These are phyloP conservation scores for Syzygium malaccense DNA, from an alignment of 441 rosid species.

Conservation along the genomic window DNA sequence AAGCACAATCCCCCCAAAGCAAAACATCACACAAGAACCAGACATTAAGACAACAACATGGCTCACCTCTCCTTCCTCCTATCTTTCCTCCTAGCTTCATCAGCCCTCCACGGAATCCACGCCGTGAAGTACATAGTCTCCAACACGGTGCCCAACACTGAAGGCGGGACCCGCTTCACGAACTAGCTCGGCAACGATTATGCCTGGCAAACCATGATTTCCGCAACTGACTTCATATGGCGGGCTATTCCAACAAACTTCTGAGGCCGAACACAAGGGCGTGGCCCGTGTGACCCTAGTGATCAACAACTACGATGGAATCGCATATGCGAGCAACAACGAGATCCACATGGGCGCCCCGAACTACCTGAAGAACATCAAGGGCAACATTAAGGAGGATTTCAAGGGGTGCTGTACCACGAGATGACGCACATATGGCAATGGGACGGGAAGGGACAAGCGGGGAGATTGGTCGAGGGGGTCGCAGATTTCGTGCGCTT, in stretches of 20 bases:
- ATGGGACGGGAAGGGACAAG: slow-evolving; percentile 9
- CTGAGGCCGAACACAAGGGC: neutral
- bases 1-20: neutral
- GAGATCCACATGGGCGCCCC: slow-evolving; percentile 17
- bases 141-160: neutral
- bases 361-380: neutral
- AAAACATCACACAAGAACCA: neutral
- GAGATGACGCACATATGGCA: slow-evolving; percentile 29
- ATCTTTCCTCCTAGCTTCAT: neutral
- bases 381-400: slow-evolving; percentile 12
- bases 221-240: neutral
- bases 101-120: neutral
- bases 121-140: neutral
- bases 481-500: slow-evolving; percentile 11
- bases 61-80: neutral
- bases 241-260: neutral
- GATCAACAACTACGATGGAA: neutral
- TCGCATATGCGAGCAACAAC: neutral
- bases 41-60: neutral
- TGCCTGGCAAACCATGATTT: neutral
- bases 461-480: slow-evolving; percentile 16
- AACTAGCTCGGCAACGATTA: neutral
- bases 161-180: neutral
- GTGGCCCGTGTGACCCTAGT: neutral
- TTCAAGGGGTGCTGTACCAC: slow-evolving; percentile 37